Conservation (phyloP, 2,329 filamentous ascomycete species). For the Stachybotrys elegans region DNA sequence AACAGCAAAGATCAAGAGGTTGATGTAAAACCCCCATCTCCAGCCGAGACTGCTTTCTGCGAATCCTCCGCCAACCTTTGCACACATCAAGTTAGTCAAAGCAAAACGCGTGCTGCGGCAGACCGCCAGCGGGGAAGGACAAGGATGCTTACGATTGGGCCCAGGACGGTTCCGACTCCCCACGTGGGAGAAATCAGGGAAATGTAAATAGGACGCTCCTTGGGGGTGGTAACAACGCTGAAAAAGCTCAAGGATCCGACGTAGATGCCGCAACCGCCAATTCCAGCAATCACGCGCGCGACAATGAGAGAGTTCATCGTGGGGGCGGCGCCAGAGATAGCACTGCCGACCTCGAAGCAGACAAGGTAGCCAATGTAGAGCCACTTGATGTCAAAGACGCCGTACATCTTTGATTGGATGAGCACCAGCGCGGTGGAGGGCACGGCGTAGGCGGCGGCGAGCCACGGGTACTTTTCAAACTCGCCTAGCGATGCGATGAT, state of each 20-base stretch:
- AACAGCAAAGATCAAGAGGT: slow-evolving; percentile 37
- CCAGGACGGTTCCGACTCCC: slow-evolving; percentile 34
- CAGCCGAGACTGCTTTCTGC: slow-evolving; percentile 29
- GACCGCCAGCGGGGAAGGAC: too few species aligned
- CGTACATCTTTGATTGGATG: slow-evolving; percentile 25
- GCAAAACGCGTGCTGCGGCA: neutral
- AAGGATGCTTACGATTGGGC: slow-evolving; percentile 23
- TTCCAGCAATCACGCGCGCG: neutral
- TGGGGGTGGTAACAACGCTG: slow-evolving; percentile 15
- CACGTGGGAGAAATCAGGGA: slow-evolving; percentile 18
- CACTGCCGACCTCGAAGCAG: neutral
- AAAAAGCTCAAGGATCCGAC: slow-evolving; percentile 11
- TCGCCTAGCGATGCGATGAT: slow-evolving; percentile 30
- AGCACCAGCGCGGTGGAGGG: slow-evolving; percentile 31
- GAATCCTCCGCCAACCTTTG: slow-evolving; percentile 33
- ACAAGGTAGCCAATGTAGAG: neutral
- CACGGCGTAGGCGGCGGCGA: slow-evolving; percentile 30
- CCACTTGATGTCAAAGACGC: neutral
- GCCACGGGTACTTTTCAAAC: slow-evolving; percentile 34
- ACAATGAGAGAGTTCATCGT: neutral
- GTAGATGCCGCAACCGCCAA: slow-evolving; percentile 14
- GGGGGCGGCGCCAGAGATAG: neutral
- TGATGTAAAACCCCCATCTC: slow-evolving; percentile 45
- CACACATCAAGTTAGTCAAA: neutral
- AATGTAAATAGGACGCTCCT: slow-evolving; percentile 18